Conservation (phyloP, 176 grass and related monocot genomes). For the Triticum timopheevii region DNA sequence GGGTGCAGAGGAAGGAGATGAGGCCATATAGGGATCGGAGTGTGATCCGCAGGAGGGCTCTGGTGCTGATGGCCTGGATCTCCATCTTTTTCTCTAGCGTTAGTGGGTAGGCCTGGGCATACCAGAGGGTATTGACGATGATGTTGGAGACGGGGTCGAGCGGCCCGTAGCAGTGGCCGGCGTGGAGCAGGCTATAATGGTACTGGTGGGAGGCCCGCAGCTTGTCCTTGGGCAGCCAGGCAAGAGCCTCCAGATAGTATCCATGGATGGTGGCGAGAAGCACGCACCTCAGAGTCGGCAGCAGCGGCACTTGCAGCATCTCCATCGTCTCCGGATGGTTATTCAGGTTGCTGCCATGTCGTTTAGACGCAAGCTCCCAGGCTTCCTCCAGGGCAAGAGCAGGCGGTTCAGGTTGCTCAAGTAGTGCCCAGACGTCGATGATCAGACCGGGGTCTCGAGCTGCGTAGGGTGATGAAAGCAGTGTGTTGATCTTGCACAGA, state of each 20-base stretch:
- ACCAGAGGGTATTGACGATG: background rate
- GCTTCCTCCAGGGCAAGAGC: background rate
- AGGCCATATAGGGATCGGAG: background rate
- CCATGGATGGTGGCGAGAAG: no score
- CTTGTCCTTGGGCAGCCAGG: no score
- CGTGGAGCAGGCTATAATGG: background rate
- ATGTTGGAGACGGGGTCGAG: background rate
- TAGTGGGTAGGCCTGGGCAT: background rate
- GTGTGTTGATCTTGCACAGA: accelerated
- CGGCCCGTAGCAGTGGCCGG: background rate
- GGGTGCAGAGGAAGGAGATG: background rate
- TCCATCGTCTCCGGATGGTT: no score
- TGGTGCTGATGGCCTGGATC: background rate
- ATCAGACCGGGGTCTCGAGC: background rate
- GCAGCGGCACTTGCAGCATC: no score
- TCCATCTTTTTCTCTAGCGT: background rate
- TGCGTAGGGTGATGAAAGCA: background rate
- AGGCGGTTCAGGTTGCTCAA: background rate
- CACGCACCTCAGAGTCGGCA: no score
- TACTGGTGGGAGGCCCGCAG: no score
- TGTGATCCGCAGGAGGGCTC: background rate
- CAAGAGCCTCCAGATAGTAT: no score
- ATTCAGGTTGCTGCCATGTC: background rate
- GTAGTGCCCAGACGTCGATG: background rate
- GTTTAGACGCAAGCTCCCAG: background rate